Percentiles rank a stretch among this genome's conserved stretches.
These are phyloP conservation scores for Fusarium sp. DNA, from an alignment of 2,329 filamentous ascomycete species.

Conservation along the genomic window DNA sequence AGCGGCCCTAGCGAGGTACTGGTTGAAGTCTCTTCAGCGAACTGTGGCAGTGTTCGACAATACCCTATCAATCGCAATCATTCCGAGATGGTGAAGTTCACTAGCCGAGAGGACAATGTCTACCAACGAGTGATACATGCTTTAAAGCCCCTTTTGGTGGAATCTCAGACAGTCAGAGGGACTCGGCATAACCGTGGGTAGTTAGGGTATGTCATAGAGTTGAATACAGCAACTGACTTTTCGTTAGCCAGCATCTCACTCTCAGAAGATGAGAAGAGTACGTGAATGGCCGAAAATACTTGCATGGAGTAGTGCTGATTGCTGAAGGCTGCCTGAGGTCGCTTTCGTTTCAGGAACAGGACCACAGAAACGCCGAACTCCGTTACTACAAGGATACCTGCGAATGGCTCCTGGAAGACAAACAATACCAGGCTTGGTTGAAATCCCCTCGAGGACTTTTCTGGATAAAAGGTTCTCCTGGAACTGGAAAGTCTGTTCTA, in stretches of 20 bases:
- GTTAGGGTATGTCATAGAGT: accelerated
- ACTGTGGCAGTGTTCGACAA: neutral
- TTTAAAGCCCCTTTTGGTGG: neutral
- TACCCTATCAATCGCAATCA: neutral
- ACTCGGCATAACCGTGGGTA: neutral
- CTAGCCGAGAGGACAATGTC: neutral
- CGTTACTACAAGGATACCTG: neutral
- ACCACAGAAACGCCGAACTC: neutral
- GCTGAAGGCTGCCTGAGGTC: no score
- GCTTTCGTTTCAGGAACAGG: neutral
- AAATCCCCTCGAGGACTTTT: neutral
- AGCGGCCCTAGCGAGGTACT: neutral
- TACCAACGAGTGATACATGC: neutral
- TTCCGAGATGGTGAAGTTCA: slow-evolving; percentile 6
- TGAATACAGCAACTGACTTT: neutral
- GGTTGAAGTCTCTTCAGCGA: neutral
- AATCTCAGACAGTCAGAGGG: accelerated
- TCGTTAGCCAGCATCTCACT: neutral
- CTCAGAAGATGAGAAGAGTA: neutral
- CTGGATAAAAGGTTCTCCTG: slow-evolving; percentile 1
- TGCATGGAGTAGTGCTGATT: no score
- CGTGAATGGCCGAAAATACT: no score
- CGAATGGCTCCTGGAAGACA: neutral
- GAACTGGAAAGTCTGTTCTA: neutral
- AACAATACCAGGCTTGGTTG: neutral